phyloP scores from a whole-genome alignment of 2,329 filamentous ascomycete species.

The Pseudopyricularia javanii region DNA sequence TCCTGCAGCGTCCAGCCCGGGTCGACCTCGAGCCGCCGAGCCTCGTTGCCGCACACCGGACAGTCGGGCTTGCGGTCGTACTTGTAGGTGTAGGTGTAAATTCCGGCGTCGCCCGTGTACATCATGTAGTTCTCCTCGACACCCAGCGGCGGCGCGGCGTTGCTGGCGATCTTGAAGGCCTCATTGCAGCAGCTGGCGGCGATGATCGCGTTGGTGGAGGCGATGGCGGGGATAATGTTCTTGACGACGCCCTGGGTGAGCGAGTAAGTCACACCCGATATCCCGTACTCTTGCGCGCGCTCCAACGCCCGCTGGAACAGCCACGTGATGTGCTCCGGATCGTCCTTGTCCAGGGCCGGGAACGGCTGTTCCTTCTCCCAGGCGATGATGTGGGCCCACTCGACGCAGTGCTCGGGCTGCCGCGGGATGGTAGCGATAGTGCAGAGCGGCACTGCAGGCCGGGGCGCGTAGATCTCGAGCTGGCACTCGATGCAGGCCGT shows the following conservation, averaged over 20 bases:
- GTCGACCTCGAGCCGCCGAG: conserved; percentile 63
- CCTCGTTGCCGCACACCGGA: conserved; percentile 61
- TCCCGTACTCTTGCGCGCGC: conserved; percentile 79
- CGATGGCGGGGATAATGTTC: conserved; percentile 98
- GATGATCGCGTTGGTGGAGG: conserved; percentile 93
- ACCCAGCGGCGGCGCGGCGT: conserved; percentile 67
- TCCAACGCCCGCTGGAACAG: conserved; percentile 73
- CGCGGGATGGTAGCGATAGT: conserved; percentile 93
- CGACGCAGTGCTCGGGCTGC: conserved; percentile 94
- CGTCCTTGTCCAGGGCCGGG: conserved; percentile 81
- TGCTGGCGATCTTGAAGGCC: conserved; percentile 85
- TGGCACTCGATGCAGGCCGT: conserved; percentile 98
- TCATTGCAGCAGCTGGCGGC: conserved; percentile 95
- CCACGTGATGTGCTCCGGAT: conserved; percentile 96
- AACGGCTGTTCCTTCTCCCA: conserved; percentile 85
- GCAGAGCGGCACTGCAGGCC: conserved; percentile 90
- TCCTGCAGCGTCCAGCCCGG: conserved; percentile 64
- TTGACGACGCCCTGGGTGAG: conserved; percentile 97
- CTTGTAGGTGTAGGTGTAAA: conserved; percentile 96
- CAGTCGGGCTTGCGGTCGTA: conserved; percentile 92
- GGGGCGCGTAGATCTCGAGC: conserved; percentile 95
- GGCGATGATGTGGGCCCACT: conserved; percentile 97
- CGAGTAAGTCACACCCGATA: conserved; percentile 84
- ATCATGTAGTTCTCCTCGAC: conserved; percentile 92
- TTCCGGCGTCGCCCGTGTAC: conserved; percentile 90